phyloP scores from a whole-genome alignment of 495 filamentous ascomycete genomes.

The Daldinia vernicosa region DNA sequence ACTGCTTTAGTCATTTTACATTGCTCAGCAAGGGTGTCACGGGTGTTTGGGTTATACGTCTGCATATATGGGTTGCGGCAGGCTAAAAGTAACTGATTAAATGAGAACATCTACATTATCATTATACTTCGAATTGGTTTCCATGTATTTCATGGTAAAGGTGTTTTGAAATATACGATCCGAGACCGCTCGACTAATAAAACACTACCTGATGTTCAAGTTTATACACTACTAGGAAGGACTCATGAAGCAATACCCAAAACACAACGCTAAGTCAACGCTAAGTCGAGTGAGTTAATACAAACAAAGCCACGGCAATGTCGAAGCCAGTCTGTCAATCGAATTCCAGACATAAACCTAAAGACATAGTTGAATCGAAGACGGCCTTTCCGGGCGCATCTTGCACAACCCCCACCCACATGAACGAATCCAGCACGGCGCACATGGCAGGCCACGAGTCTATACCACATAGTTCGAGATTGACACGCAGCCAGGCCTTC shows the following conservation, averaged over 20 bases:
- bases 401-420: conserved; percentile 51
- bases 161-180: background rate
- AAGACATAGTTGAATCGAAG: conserved; percentile 19
- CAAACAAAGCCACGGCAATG: background rate
- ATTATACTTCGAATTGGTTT: background rate
- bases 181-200: background rate
- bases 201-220: background rate
- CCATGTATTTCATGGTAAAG: background rate
- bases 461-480: conserved; percentile 33
- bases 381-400: conserved; percentile 44
- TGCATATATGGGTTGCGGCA: background rate
- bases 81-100: background rate
- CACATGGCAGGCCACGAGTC: conserved; percentile 45
- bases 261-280: background rate
- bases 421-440: conserved; percentile 40
- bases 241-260: background rate
- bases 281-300: background rate
- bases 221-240: background rate
- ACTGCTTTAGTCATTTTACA: conserved; percentile 5
- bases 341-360: background rate
- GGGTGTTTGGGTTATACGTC: conserved; percentile 8
- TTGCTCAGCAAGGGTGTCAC: background rate
- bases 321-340: background rate
- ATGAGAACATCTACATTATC: background rate
- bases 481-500: conserved; percentile 36